Conservation (phyloP, 1,284 basidiomycete species). For the Tausonia pullulans region DNA sequence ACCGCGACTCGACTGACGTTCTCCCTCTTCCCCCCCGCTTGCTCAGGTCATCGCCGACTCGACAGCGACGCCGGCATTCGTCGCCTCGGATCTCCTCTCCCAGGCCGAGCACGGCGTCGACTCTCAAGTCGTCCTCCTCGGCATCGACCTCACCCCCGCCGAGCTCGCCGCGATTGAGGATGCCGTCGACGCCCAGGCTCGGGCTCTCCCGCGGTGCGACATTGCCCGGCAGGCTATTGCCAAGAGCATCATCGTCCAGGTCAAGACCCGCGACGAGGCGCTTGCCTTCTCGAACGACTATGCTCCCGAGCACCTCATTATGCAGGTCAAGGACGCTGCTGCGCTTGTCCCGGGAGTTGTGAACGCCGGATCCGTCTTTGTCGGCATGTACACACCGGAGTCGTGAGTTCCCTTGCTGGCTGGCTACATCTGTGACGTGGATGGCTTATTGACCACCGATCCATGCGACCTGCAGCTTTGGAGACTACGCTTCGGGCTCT, state of each 20-base stretch:
- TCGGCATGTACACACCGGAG: constrained; percentile 88
- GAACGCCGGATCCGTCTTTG: constrained; percentile 93
- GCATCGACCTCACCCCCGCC: constrained; percentile 53
- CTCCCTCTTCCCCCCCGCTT: background rate
- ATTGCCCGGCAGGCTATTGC: constrained; percentile 84
- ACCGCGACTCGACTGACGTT: background rate
- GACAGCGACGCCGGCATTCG: constrained; percentile 74
- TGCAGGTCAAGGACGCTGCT: constrained; percentile 66
- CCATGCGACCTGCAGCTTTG: constrained; percentile 50
- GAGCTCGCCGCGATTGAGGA: constrained; percentile 64
- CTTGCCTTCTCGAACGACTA: constrained; percentile 91
- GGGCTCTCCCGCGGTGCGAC: constrained; percentile 71
- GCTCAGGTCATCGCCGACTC: constrained; percentile 80
- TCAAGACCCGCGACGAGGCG: constrained; percentile 57
- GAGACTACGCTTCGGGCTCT: constrained; percentile 96
- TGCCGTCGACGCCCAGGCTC: constrained; percentile 81
- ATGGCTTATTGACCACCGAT: background rate
- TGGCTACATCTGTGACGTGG: constrained; percentile 9
- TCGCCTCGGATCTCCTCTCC: constrained; percentile 90
- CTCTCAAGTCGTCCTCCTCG: constrained; percentile 91
- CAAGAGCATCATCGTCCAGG: constrained; percentile 81
- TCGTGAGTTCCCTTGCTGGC: constrained; percentile 45
- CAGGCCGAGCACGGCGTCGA: constrained; percentile 98
- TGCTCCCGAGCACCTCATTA: constrained; percentile 90
- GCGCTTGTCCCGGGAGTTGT: constrained; percentile 56